A percentile compares a stretch with the other conserved stretches of the same genome.
Conservation (phyloP, 2,329 filamentous ascomycete genomes). For the Colletotrichum sp. region DNA sequence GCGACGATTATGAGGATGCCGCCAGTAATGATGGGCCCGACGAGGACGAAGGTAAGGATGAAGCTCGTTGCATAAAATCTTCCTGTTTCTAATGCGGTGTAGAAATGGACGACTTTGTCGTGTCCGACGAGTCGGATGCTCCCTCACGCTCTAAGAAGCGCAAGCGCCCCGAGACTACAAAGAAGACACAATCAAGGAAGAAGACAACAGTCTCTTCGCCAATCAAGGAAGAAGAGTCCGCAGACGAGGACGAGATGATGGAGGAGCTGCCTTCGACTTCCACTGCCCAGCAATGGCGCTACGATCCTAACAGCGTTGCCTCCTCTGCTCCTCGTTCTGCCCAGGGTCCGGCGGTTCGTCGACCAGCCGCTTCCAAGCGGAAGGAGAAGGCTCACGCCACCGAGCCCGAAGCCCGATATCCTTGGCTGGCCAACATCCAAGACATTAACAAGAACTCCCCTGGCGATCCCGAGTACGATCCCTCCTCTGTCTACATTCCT, state of each 20-base stretch:
- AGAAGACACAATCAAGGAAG: slow-evolving; percentile 63
- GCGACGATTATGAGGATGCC: slow-evolving; percentile 75
- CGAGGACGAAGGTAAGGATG: slow-evolving; percentile 63
- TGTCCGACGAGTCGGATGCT: slow-evolving; percentile 84
- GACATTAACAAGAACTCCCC: slow-evolving; percentile 84
- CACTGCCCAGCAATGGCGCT: slow-evolving; percentile 83
- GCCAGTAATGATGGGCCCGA: slow-evolving; percentile 64
- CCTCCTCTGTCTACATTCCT: slow-evolving; percentile 88
- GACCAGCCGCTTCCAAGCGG: slow-evolving; percentile 30
- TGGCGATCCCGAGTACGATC: slow-evolving; percentile 88
- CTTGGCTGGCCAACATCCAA: slow-evolving; percentile 85
- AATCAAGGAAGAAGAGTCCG: slow-evolving; percentile 37
- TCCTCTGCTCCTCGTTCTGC: slow-evolving; percentile 24
- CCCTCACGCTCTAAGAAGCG: slow-evolving; percentile 69
- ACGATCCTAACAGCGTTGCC: slow-evolving; percentile 54
- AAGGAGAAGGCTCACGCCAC: slow-evolving; percentile 77
- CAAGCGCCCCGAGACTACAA: slow-evolving; percentile 64
- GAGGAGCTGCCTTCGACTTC: slow-evolving; percentile 66
- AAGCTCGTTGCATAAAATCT: not conserved
- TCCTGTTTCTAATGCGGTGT: not conserved
- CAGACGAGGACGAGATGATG: slow-evolving; percentile 59
- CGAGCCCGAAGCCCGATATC: slow-evolving; percentile 85
- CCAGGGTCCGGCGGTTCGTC: slow-evolving; percentile 22
- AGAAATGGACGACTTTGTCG: slow-evolving; percentile 87
- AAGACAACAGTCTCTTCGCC: slow-evolving; percentile 62